Percentiles rank a stretch among this genome's conserved stretches.
phyloP scores from a whole-genome alignment of 2,329 filamentous ascomycete species.

The Xylariaceae sp. region DNA sequence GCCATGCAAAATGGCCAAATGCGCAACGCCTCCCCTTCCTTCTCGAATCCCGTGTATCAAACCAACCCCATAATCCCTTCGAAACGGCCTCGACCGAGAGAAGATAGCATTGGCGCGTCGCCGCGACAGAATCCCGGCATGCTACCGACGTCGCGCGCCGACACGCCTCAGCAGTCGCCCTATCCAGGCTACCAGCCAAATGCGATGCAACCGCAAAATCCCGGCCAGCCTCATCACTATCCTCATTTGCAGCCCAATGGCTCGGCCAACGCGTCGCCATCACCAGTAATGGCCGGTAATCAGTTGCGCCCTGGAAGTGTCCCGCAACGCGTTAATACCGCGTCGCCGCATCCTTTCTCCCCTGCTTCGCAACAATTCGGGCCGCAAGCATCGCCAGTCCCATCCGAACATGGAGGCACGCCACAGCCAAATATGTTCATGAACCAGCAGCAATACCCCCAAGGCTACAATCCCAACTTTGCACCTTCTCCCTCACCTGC shows the following conservation, averaged over 20 bases:
- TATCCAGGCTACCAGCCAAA: slow-evolving; percentile 68
- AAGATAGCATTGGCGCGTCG: slow-evolving; percentile 81
- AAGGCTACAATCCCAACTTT: slow-evolving; percentile 56
- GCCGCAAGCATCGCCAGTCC: slow-evolving; percentile 69
- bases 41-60: slow-evolving; percentile 74
- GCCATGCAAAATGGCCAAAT: slow-evolving; percentile 77
- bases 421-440: slow-evolving; percentile 71
- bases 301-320: slow-evolving; percentile 68
- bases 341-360: slow-evolving; percentile 88
- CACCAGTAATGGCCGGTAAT: slow-evolving; percentile 77
- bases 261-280: slow-evolving; percentile 82
- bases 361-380: slow-evolving; percentile 69
- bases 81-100: slow-evolving; percentile 75
- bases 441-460: slow-evolving; percentile 52
- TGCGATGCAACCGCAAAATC: slow-evolving; percentile 57
- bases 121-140: slow-evolving; percentile 72
- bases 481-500: slow-evolving; percentile 52
- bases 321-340: slow-evolving; percentile 79
- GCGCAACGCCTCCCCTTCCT: slow-evolving; percentile 78
- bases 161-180: slow-evolving; percentile 78
- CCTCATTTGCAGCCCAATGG: slow-evolving; percentile 78
- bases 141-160: slow-evolving; percentile 78
- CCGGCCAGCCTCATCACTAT: slow-evolving; percentile 65
- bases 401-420: slow-evolving; percentile 70
- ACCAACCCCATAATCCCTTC: slow-evolving; percentile 84